Base-by-base conservation (phyloP, 345 rosid genomes). In the Linum lewisii region DNA sequence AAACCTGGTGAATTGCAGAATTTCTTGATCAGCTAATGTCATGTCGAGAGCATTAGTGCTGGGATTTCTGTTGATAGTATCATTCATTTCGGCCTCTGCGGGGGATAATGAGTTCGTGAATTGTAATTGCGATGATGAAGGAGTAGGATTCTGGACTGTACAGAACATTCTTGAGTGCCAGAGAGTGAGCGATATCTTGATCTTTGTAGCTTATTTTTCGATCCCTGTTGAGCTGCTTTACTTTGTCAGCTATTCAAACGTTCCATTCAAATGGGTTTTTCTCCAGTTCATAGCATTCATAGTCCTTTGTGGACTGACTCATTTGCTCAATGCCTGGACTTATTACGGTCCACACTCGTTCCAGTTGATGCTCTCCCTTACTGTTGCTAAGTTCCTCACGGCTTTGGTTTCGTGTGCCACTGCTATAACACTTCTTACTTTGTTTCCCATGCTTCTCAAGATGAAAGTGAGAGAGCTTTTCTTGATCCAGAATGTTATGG, bases 211-310 rank as follows among this genome's bases (percentile, higher is more conserved):
- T 0, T 88, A 92, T 72, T 88, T 92, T 73, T 92, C 98, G 0
- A 92, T 92, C 60, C 98, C 98, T 4, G 77, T 92, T 1, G 98
- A 92, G 72, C 82, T 92, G 8, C 87, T 92, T 51, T 92, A 84
- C 84, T 92, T 92, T 64, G 69, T 92, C 63, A 92, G 97, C 75
- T 86, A 82, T 76, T 81, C 98, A 21, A 79, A 84, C 58, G 71
- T 92, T 63, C 98, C 98, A 11, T 92, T 92, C 77, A 92, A 92
- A 83, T 92, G 98, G 98, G 98, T 92, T 42, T 86, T 92, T 11
- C 69, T 82, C 63, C 82, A 83, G 58, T 92, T 92, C 71, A 82
- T 88, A 53, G 90, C 88, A 2, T 92, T 92, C 66, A 92, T 92
- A 24, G 95, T 88, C 59, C 95, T 92, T 51, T 92, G 98, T 69